phyloP scores from a whole-genome alignment of 2,329 filamentous ascomycete genomes.

The Colletotrichum sp. region DNA sequence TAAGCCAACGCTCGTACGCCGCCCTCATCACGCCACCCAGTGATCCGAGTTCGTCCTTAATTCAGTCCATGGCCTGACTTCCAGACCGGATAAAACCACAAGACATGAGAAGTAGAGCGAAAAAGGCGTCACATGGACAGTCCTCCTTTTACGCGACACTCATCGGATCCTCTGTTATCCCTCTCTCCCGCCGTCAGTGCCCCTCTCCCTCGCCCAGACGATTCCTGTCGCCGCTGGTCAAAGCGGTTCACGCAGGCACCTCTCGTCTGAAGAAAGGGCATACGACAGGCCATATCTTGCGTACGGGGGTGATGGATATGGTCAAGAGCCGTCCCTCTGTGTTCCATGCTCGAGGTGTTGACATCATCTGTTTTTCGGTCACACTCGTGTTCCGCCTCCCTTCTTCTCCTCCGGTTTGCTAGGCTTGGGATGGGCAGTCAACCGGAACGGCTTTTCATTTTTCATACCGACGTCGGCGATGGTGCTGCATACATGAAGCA shows the following conservation, averaged over 20 bases:
- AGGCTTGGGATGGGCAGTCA: too few relatives aligned
- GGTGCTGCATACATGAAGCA: background rate
- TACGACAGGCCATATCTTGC: background rate
- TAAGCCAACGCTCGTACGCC: background rate
- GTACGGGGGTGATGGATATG: too few relatives aligned
- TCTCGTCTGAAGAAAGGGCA: background rate
- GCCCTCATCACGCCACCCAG: background rate
- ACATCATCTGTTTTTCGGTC: background rate
- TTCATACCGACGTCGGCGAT: background rate
- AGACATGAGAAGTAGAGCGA: background rate
- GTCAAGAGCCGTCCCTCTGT: background rate
- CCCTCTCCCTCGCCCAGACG: background rate
- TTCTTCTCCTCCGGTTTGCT: background rate
- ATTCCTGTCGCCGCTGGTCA: background rate
- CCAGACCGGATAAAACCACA: background rate
- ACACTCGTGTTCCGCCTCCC: accelerated
- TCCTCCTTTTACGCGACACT: background rate
- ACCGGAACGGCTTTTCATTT: accelerated
- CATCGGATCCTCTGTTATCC: background rate
- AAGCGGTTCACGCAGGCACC: background rate
- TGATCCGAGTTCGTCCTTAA: background rate
- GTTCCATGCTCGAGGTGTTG: background rate
- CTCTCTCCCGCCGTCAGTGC: background rate
- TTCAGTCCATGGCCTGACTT: background rate
- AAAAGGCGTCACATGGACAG: background rate